A percentile compares a stretch with the other conserved stretches of the same genome.
Evolutionary conservation across 1,284 basidiomycete genomes (phyloP).

Genomic region (Coniferiporia weirii): DNA sequence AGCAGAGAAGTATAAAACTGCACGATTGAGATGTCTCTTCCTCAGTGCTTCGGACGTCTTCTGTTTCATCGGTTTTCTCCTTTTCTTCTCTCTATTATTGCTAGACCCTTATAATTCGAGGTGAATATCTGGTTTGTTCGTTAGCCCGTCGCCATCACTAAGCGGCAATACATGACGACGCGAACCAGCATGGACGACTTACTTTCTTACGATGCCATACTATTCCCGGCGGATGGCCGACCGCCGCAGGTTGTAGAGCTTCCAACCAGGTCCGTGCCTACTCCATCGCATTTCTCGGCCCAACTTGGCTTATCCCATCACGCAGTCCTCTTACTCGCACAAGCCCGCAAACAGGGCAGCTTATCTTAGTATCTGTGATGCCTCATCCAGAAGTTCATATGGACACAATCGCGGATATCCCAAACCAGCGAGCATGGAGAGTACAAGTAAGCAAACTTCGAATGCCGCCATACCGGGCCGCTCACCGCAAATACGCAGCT

Average conservation of each 20-base stretch:
- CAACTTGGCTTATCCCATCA: neutral
- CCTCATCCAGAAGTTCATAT: slow-evolving; percentile 79
- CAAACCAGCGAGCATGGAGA: slow-evolving; percentile 63
- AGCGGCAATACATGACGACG: neutral
- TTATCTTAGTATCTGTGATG: slow-evolving; percentile 35
- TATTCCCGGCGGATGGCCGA: slow-evolving; percentile 51
- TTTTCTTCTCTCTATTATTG: slow-evolving; percentile 14
- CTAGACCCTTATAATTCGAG: slow-evolving; percentile 14
- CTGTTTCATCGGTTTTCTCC: slow-evolving; percentile 6
- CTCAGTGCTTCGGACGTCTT: slow-evolving; percentile 9
- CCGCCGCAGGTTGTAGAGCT: slow-evolving; percentile 63
- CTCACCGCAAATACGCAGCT: slow-evolving; percentile 38
- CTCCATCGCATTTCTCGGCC: neutral
- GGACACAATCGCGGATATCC: slow-evolving; percentile 74
- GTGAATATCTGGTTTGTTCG: slow-evolving; percentile 4
- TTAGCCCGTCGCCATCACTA: slow-evolving; percentile 11
- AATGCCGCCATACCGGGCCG: neutral
- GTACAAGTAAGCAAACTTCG: slow-evolving; percentile 48
- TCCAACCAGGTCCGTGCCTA: slow-evolving; percentile 38
- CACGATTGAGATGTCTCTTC: neutral
- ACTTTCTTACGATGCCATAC: slow-evolving; percentile 53
- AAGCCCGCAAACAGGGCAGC: slow-evolving; percentile 40
- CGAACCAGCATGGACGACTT: slow-evolving; percentile 49
- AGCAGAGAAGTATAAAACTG: slow-evolving; percentile 2
- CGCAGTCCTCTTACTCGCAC: slow-evolving; percentile 51